A percentile compares a stretch with the other conserved stretches of the same genome.
phyloP scores from a whole-genome alignment of 2,329 filamentous ascomycete genomes.

The Albifimbria verrucaria region DNA sequence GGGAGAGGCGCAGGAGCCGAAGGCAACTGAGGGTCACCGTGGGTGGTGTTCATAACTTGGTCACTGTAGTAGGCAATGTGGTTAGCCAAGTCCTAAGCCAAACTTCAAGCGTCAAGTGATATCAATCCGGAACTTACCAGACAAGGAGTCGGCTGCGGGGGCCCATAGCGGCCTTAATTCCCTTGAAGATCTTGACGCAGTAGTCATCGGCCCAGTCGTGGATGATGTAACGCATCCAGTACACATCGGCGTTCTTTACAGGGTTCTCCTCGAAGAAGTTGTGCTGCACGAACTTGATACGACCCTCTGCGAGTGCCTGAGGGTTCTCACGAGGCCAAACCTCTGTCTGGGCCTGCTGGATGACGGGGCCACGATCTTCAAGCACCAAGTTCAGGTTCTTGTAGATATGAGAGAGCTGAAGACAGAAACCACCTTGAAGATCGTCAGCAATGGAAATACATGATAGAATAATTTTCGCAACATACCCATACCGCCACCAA shows the following conservation, averaged over 20 bases:
- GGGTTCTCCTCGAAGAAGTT: slow-evolving; percentile 31
- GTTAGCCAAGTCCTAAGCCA: too few species aligned
- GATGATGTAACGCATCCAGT: slow-evolving; percentile 25
- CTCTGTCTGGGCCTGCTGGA: slow-evolving; percentile 19
- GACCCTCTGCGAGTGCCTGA: slow-evolving; percentile 1
- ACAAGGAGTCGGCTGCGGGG: slow-evolving; percentile 15
- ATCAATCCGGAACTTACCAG: slow-evolving; percentile 2
- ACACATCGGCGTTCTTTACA: slow-evolving; percentile 22
- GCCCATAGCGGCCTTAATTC: slow-evolving; percentile 13
- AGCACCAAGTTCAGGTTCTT: slow-evolving; percentile 30
- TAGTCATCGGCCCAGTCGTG: slow-evolving; percentile 34
- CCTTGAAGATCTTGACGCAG: slow-evolving; percentile 23
- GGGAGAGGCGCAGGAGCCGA: slow-evolving; percentile 26
- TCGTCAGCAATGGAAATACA: slow-evolving; percentile 15
- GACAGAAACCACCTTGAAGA: slow-evolving; percentile 23
- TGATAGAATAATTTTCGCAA: slow-evolving; percentile 3
- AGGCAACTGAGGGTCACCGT: slow-evolving; percentile 21
- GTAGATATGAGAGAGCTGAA: slow-evolving; percentile 23
- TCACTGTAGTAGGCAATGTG: slow-evolving; percentile 18
- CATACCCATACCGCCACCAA: slow-evolving; percentile 10
- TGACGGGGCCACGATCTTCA: slow-evolving; percentile 27
- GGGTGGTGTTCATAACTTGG: slow-evolving; percentile 33
- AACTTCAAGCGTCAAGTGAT: too few species aligned
- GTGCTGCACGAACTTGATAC: slow-evolving; percentile 21
- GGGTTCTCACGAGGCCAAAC: slow-evolving; percentile 26